Evolutionary conservation across 2,329 filamentous ascomycete genomes (phyloP).

Genomic region (Diaporthe vaccinii): DNA sequence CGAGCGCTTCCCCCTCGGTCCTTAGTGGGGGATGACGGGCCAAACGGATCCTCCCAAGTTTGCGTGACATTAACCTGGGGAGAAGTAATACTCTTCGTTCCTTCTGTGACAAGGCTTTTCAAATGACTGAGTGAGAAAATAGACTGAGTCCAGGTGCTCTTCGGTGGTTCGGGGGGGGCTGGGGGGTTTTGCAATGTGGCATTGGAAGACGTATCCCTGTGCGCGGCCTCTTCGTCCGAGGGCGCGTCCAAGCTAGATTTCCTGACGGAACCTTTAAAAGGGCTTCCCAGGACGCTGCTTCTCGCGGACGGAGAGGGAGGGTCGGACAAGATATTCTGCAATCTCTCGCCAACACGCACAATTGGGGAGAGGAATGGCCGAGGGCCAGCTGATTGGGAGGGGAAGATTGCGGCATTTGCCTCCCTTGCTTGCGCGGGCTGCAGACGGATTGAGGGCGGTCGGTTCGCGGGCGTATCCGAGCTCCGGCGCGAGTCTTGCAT

Average conservation of each 20-base stretch:
- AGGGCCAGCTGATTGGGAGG: constrained; percentile 46
- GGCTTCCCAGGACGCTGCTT: constrained; percentile 67
- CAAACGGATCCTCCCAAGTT: constrained; percentile 40
- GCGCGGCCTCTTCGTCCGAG: constrained; percentile 43
- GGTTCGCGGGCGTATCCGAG: constrained; percentile 43
- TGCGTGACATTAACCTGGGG: constrained; percentile 43
- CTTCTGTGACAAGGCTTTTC: constrained; percentile 49
- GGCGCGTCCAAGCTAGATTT: constrained; percentile 48
- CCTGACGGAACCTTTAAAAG: constrained; percentile 60
- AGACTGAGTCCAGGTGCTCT: constrained; percentile 47
- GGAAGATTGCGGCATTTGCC: constrained; percentile 42
- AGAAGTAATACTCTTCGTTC: constrained; percentile 48
- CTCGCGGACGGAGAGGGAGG: constrained; percentile 67
- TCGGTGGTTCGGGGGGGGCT: constrained; percentile 37
- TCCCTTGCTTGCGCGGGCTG: constrained; percentile 34
- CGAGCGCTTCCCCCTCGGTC: constrained; percentile 36
- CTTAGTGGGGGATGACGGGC: constrained; percentile 35
- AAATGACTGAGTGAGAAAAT: constrained; percentile 50
- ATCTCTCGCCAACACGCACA: constrained; percentile 67
- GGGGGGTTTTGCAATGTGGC: constrained; percentile 26
- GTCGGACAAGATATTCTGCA: constrained; percentile 72
- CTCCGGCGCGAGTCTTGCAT: constrained; percentile 37
- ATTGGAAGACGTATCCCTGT: constrained; percentile 27
- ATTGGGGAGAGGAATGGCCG: constrained; percentile 69
- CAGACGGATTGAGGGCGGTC: constrained; percentile 24